phyloP scores from a whole-genome alignment of 192 early-diverging fungal species.

The Mortierella hygrophila region DNA sequence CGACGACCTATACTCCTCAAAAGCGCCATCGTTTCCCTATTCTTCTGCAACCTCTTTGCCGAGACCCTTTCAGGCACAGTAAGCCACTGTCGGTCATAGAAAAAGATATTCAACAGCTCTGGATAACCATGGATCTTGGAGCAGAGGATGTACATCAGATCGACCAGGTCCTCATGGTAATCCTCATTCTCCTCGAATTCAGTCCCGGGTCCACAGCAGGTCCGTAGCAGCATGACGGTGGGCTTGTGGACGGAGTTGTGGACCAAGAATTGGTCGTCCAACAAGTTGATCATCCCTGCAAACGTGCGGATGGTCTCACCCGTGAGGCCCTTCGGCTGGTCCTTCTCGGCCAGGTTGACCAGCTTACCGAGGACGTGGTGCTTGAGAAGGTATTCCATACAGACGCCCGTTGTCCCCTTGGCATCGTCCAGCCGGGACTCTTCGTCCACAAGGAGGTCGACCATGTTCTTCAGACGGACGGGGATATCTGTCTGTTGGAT shows the following conservation, averaged over 20 bases:
- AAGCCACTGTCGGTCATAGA: slow-evolving; percentile 75
- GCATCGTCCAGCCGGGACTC: slow-evolving; percentile 80
- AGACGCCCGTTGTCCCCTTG: slow-evolving; percentile 77
- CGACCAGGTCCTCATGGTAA: slow-evolving; percentile 74
- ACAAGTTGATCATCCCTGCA: slow-evolving; percentile 83
- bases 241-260: slow-evolving; percentile 93
- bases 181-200: slow-evolving; percentile 62
- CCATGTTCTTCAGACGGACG: slow-evolving; percentile 79
- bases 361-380: slow-evolving; percentile 84
- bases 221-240: slow-evolving; percentile 77
- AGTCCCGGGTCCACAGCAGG: slow-evolving; percentile 67
- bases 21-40: slow-evolving; percentile 39
- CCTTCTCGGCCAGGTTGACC: slow-evolving; percentile 76
- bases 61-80: slow-evolving; percentile 64
- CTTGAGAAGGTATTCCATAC: slow-evolving; percentile 91
- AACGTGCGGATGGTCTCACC: slow-evolving; percentile 84
- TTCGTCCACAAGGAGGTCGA: slow-evolving; percentile 91
- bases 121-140: slow-evolving; percentile 87
- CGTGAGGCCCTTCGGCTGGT: slow-evolving; percentile 83
- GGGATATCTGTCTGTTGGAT: slow-evolving; percentile 88
- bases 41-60: slow-evolving; percentile 30
- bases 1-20: slow-evolving; percentile 30
- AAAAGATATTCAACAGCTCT: slow-evolving; percentile 82
- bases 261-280: slow-evolving; percentile 91
- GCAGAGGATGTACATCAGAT: slow-evolving; percentile 83